Evolutionary conservation across 768 basidiomycete genomes (phyloP), one percentile per base, ranked within the genome.

Genomic region (Russula emetica): DNA sequence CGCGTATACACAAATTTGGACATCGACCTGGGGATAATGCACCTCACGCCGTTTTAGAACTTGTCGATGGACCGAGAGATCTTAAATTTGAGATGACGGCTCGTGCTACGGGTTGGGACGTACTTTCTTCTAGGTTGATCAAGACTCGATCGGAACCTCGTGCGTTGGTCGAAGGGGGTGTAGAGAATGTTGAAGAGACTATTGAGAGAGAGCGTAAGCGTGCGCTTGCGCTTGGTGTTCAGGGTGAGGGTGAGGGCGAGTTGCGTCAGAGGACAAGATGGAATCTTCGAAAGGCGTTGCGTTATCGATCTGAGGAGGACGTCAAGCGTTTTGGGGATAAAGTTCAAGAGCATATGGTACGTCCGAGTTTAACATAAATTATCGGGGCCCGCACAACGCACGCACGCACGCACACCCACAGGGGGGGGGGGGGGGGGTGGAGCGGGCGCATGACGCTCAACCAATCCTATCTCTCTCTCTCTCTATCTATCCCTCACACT

Each of bases 31-130:
- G 95, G 16, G 97, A 99, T 78, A 92, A 95, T 70, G 97, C 97
- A 28, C 93, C 94, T 2, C 82, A 87, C 70, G 94, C 95, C 4
- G 84, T 99, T 66, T 75, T 99, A 50, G 92, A 96, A 73, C 79
- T 99, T n/a, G 95, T 98, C 34, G 97, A 98, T 78, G 90, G 90
- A 70, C 92, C 93, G 18, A 79, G 83, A 62, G 97, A 99, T 76
- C 77, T 98, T 49, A 85, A 87, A 64, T 90, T 86, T 72, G 93
- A 95, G 73, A 84, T 95, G 80, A 88, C 91, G 18, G 90, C 96
- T 26, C 84, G 92, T 58, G 85, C 92, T 1, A 81, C 95, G 34
- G 97, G 94, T 0, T 85, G 90, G 79, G 95, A 98, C 70, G 69
- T 93, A 40, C 71, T 90, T 62, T 81, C 80, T 53, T 79, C 82